Evolutionary conservation across 1,284 basidiomycete species (phyloP), one percentile per base, ranked within the genome.

Genomic region (Veloporphyrellus conicus): DNA sequence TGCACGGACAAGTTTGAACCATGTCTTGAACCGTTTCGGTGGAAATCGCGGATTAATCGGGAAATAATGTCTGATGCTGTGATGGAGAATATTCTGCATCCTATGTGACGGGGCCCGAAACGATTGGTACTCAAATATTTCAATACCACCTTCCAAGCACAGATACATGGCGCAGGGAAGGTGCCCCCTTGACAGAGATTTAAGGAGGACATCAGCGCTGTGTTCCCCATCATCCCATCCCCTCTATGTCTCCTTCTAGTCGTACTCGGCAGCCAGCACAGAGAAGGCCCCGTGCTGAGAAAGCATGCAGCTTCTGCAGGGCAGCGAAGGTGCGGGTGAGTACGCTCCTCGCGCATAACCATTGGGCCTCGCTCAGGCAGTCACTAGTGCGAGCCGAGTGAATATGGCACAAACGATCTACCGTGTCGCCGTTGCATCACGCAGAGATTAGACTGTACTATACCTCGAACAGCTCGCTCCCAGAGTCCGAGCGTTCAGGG

Each of bases 401-500:
- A 61, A 25, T 62, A 46, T 16, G 60, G 49, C 14, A 44, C 25
- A 20, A 49, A 28, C 15, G 51, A 61, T 51, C 43, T 39, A 4
- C 51, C 60, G 18, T 62, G 60, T 34, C 50, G 49, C 44, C 63
- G 61, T 32, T 62, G 60, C 48, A 27, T 52, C 35, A 28, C 4
- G 37, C 52, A 45, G 11, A 19, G 18, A 15, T 7, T 54, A 12
- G 38, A 47, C 0, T 62, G 60, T 20, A 45, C 9, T 16, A 31
- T 61, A 19, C 5, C 47, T 31, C 49, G 45, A 20, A 35, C 4
- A 19, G 32, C 56, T 29, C 61, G 51, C 27, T 62, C 60, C 27
- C 54, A 53, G 47, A 65, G 63, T 37, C 63, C 60, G 37, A 46
- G 48, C 36, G 39, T 4, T 28, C 61, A 60, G 29, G 57, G 32